phyloP scores from a whole-genome alignment of 495 filamentous ascomycete species.

The Hypoxylon cercidicola region DNA sequence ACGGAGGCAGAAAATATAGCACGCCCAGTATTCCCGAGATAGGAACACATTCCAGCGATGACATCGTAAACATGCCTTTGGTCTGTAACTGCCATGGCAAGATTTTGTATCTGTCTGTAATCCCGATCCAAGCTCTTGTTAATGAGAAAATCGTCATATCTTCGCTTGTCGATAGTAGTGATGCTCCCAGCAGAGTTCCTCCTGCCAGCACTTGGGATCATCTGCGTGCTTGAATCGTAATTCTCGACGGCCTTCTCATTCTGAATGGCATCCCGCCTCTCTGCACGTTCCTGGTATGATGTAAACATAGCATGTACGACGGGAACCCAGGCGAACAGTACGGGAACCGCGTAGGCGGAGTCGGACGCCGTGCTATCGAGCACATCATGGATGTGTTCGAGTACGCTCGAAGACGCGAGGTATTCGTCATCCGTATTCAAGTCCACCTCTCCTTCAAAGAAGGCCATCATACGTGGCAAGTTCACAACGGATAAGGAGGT shows the following conservation, averaged over 20 bases:
- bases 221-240: slow-evolving; percentile 56
- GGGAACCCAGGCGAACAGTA: slow-evolving; percentile 79
- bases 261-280: slow-evolving; percentile 69
- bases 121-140: slow-evolving; percentile 54
- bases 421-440: slow-evolving; percentile 62
- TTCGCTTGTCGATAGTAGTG: slow-evolving; percentile 59
- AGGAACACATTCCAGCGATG: slow-evolving; percentile 65
- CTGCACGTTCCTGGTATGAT: slow-evolving; percentile 65
- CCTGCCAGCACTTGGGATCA: slow-evolving; percentile 46
- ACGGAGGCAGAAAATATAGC: slow-evolving; percentile 58
- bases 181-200: slow-evolving; percentile 63
- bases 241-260: slow-evolving; percentile 69
- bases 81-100: slow-evolving; percentile 63
- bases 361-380: slow-evolving; percentile 57
- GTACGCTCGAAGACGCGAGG: slow-evolving; percentile 67
- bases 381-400: slow-evolving; percentile 72
- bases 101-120: slow-evolving; percentile 46
- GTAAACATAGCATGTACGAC: slow-evolving; percentile 75
- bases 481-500: slow-evolving; percentile 80
- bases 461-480: slow-evolving; percentile 61
- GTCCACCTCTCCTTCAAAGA: slow-evolving; percentile 54
- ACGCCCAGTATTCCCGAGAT: slow-evolving; percentile 55
- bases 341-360: slow-evolving; percentile 67
- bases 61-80: slow-evolving; percentile 69
- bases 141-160: slow-evolving; percentile 59